Percentiles rank a stretch among this genome's conserved stretches.
These are phyloP conservation scores for Chloranthus sessilifolius DNA, from an alignment of 164 flowering plant species.

Conservation along the genomic window DNA sequence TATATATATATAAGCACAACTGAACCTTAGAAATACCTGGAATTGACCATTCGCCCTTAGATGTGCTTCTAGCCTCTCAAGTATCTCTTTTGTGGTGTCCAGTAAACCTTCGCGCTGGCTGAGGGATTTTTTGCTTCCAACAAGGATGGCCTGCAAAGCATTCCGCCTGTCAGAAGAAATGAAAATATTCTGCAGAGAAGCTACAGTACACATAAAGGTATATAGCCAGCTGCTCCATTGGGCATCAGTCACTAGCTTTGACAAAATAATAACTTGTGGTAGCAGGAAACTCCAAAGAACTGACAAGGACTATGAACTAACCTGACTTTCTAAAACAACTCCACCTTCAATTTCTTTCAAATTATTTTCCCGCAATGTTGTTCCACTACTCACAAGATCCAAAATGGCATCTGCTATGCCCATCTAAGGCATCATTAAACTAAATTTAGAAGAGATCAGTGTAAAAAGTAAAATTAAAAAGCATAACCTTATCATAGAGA, in stretches of 20 bases:
- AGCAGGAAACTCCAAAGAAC: neutral
- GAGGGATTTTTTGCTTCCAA: constrained; percentile 77
- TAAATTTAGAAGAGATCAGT: constrained; percentile 1
- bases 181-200: neutral
- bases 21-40: constrained; percentile 38
- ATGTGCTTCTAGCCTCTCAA: constrained; percentile 97
- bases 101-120: constrained; percentile 57
- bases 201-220: no score
- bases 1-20: neutral
- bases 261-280: neutral
- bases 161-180: neutral
- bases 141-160: constrained; percentile 73
- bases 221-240: neutral
- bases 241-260: neutral
- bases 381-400: constrained; percentile 98
- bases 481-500: no score
- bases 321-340: constrained; percentile 88
- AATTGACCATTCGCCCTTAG: constrained; percentile 80
- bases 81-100: constrained; percentile 79
- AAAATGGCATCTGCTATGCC: constrained; percentile 96
- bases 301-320: constrained; percentile 15
- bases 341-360: constrained; percentile 97
- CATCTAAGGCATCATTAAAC: constrained; percentile 64
- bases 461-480: neutral
- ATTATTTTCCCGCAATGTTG: constrained; percentile 84